phyloP scores from a whole-genome alignment of 1,139 yeast genomes.

The Blastobotrys ciferrii region DNA sequence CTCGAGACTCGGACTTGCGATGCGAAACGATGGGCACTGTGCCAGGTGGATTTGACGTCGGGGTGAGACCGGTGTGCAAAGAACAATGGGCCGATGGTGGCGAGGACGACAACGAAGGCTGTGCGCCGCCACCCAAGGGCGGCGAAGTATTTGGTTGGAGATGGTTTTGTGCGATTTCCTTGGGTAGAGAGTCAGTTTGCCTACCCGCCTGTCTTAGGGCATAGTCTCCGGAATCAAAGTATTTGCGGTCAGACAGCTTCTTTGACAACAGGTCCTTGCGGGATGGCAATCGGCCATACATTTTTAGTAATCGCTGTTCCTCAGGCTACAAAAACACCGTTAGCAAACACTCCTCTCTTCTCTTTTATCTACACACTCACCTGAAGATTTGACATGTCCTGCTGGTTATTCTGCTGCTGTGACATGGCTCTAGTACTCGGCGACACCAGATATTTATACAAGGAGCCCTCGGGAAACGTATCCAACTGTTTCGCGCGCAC shows the following conservation, averaged over 20 bases:
- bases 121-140: neutral
- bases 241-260: conserved; percentile 75
- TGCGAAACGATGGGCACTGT: conserved; percentile 12
- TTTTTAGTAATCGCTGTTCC: conserved; percentile 52
- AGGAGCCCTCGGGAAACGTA: neutral
- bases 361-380: neutral
- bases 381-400: neutral
- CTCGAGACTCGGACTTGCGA: neutral
- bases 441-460: neutral
- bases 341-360: no score
- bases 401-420: neutral
- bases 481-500: neutral
- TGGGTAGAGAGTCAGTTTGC: conserved; percentile 24
- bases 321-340: conserved; percentile 29
- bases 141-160: conserved; percentile 2
- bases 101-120: neutral
- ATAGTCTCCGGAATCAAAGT: conserved; percentile 95
- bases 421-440: no score
- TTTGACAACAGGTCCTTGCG: conserved; percentile 76
- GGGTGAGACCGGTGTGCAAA: neutral
- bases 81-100: conserved; percentile 2
- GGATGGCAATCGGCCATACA: conserved; percentile 88
- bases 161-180: conserved; percentile 21
- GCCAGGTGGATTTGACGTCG: conserved; percentile 7
- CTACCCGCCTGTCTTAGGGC: conserved; percentile 77